Conservation (phyloP, 345 rosid genomes). For the Linum tenue region DNA sequence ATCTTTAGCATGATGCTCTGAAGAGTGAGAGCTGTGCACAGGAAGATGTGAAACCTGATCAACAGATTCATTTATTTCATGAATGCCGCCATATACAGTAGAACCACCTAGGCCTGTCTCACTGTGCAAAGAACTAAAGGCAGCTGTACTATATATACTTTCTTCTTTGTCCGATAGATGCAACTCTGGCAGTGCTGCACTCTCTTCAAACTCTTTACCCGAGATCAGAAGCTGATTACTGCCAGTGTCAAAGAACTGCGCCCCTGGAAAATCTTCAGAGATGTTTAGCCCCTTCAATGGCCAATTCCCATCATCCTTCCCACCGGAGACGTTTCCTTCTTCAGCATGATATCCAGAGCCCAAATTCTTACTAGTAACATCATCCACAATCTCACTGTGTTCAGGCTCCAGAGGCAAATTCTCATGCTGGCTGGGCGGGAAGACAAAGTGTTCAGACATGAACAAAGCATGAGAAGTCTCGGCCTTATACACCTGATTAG, state of each 20-base stretch:
- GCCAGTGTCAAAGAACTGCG: constrained; percentile 37
- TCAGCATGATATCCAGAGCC: constrained; percentile 28
- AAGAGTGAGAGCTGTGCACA: constrained; percentile 27
- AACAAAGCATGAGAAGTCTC: constrained; percentile 59
- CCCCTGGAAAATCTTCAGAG: constrained; percentile 48
- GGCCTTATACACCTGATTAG: constrained; percentile 26
- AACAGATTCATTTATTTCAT: constrained; percentile 31
- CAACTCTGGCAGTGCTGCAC: constrained; percentile 24
- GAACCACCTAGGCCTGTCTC: constrained; percentile 44
- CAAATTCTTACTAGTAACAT: constrained; percentile 31
- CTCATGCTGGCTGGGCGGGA: constrained; percentile 65
- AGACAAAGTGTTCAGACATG: constrained; percentile 73
- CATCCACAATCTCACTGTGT: constrained; percentile 28
- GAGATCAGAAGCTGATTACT: constrained; percentile 20
- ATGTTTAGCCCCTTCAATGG: constrained; percentile 39
- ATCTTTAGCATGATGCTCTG: constrained; percentile 33
- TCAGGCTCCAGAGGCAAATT: constrained; percentile 38
- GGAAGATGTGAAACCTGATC: constrained; percentile 24
- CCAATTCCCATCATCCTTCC: constrained; percentile 51
- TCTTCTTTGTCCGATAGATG: constrained; percentile 32
- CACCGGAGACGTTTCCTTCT: constrained; percentile 32
- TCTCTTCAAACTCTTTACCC: constrained; percentile 35
- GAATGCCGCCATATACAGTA: constrained; percentile 29
- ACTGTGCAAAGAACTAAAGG: constrained; percentile 41
- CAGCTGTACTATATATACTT: constrained; percentile 39